These are phyloP conservation scores for Meyerozyma elateridarum DNA, from an alignment of 1,139 yeast genomes.

Conservation along the genomic window DNA sequence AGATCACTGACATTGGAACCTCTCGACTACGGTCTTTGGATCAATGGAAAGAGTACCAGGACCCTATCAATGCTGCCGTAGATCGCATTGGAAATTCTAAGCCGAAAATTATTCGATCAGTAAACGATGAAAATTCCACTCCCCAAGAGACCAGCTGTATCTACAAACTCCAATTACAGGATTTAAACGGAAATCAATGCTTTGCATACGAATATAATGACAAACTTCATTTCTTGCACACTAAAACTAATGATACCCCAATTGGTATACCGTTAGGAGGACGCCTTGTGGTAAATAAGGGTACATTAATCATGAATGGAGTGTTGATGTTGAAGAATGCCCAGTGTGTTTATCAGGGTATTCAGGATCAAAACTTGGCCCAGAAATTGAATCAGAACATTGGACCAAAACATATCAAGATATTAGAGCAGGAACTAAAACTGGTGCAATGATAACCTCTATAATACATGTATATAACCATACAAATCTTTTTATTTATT, in stretches of 20 bases:
- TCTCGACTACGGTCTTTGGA: constrained; percentile 34
- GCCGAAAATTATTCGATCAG: constrained; percentile 25
- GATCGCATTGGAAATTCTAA: constrained; percentile 28
- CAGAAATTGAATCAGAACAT: constrained; percentile 28
- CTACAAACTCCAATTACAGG: constrained; percentile 33
- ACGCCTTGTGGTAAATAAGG: constrained; percentile 26
- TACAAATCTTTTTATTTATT: too few species aligned
- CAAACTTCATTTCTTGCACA: constrained; percentile 30
- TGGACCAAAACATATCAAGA: constrained; percentile 31
- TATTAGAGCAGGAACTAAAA: constrained; percentile 21
- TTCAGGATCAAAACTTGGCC: constrained; percentile 20
- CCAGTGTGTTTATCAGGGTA: constrained; percentile 33
- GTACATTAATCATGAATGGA: constrained; percentile 32
- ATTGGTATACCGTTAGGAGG: constrained; percentile 39
- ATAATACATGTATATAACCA: too few species aligned
- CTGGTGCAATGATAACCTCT: background rate
- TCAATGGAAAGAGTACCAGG: constrained; percentile 34
- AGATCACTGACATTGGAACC: constrained; percentile 32
- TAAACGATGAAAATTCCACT: constrained; percentile 23
- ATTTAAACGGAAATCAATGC: constrained; percentile 26
- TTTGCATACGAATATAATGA: constrained; percentile 39
- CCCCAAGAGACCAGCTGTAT: constrained; percentile 14
- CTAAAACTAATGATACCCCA: constrained; percentile 21
- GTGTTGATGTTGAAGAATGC: constrained; percentile 26
- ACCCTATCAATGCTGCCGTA: constrained; percentile 38